Conservation (phyloP, 495 filamentous ascomycete species). For the Cryomyces minteri region DNA sequence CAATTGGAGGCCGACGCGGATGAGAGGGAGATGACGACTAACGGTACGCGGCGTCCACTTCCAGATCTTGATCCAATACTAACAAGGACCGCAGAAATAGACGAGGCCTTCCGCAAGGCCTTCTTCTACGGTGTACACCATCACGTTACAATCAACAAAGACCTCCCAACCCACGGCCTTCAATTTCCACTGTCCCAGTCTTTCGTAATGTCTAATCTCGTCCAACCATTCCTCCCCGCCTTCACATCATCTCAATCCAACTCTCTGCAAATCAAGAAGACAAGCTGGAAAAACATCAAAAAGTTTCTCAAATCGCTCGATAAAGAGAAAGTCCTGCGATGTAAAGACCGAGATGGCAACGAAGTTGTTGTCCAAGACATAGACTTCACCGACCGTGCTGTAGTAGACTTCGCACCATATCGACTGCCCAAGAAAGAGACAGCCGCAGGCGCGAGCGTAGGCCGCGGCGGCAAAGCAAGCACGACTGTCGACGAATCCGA, state of each 20-base stretch:
- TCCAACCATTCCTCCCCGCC: conserved; percentile 49
- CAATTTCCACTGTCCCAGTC: conserved; percentile 47
- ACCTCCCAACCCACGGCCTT: conserved; percentile 31
- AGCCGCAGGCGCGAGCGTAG: conserved; percentile 19
- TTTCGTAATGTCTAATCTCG: conserved; percentile 42
- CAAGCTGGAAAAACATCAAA: conserved; percentile 54
- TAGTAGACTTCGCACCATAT: conserved; percentile 44
- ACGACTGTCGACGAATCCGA: conserved; percentile 23
- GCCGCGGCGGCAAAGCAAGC: conserved; percentile 25
- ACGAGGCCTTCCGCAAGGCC: conserved; percentile 47
- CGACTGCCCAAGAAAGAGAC: conserved; percentile 36
- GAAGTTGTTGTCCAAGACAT: conserved; percentile 51
- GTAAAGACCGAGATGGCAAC: conserved; percentile 46
- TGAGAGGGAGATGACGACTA: conserved; percentile 30
- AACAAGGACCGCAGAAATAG: conserved; percentile 34
- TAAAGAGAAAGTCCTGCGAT: conserved; percentile 41
- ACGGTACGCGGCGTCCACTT: conserved; percentile 22
- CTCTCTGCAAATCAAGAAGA: conserved; percentile 53
- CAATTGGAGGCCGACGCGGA: background rate
- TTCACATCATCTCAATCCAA: conserved; percentile 34
- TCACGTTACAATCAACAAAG: conserved; percentile 31
- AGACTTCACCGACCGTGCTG: conserved; percentile 37
- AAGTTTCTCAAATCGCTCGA: conserved; percentile 59
- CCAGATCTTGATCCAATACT: background rate
- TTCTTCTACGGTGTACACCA: conserved; percentile 45